Evolutionary conservation across 495 filamentous ascomycete genomes (phyloP).

Genomic region (Neurospora sp.): DNA sequence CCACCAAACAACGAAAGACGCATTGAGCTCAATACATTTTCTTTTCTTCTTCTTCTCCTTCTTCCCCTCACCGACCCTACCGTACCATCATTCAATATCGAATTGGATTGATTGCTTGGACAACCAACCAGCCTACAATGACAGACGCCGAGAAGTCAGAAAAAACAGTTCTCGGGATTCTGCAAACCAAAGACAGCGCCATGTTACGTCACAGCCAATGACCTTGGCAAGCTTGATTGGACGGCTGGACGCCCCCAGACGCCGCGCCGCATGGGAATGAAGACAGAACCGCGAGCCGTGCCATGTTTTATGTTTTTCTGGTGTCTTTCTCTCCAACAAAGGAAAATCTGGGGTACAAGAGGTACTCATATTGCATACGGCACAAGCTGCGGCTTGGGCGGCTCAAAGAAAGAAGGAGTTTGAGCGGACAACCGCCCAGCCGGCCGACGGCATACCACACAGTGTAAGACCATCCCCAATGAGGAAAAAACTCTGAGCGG

Average conservation of each 20-base stretch:
- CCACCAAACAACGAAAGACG: background rate
- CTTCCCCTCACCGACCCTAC: background rate
- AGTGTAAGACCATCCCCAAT: background rate
- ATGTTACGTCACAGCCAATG: background rate
- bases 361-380: background rate
- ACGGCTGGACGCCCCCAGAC: background rate
- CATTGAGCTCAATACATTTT: background rate
- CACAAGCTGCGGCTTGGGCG: background rate
- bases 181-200: background rate
- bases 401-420: background rate
- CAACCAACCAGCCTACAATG: background rate
- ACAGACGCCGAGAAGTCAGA: background rate
- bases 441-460: background rate
- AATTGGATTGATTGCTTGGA: background rate
- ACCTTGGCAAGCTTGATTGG: background rate
- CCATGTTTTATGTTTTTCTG: background rate
- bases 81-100: background rate
- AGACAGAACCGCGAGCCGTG: background rate
- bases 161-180: background rate
- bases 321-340: background rate
- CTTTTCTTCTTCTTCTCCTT: background rate
- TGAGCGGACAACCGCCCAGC: background rate
- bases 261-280: background rate
- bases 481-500: background rate
- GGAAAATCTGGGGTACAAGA: background rate